A percentile compares a stretch with the other conserved stretches of the same genome.
Evolutionary conservation across 257 asterid species (phyloP).

Genomic region (Gynochthodes officinalis): DNA sequence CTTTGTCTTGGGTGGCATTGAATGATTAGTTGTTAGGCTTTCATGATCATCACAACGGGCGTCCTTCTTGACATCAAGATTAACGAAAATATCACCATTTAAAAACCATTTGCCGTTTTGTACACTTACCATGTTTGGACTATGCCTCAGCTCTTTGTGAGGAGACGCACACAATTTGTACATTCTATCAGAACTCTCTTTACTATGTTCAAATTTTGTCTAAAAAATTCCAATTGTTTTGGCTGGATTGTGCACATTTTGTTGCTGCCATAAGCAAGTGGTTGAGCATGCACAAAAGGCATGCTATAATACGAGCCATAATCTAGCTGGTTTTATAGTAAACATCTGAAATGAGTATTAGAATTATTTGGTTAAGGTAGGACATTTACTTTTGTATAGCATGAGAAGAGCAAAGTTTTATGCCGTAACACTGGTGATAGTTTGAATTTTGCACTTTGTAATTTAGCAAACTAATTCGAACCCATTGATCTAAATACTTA

Average conservation of each 20-base stretch:
- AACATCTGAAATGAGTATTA: not conserved
- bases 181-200: conserved; percentile 26
- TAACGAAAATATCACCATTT: conserved; percentile 4
- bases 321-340: too few species aligned
- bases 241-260: conserved; percentile 2
- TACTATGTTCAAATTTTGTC: conserved; percentile 17
- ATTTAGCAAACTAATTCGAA: too few species aligned
- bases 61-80: conserved; percentile 3
- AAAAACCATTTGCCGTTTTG: conserved; percentile 53
- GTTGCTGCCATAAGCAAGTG: not conserved
- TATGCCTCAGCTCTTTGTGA: conserved; percentile 37
- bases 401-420: not conserved
- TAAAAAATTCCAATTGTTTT: not conserved
- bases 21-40: conserved; percentile 39
- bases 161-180: conserved; percentile 19
- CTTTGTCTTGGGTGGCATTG: conserved; percentile 27
- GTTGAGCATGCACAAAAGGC: too few species aligned
- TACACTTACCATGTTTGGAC: conserved; percentile 44
- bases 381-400: conserved; percentile 3
- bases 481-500: too few species aligned
- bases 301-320: too few species aligned
- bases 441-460: not conserved
- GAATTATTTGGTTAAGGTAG: not conserved
- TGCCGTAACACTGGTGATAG: too few species aligned
- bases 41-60: conserved; percentile 11